phyloP scores from a whole-genome alignment of 345 rosid genomes.

The Populus tremula region DNA sequence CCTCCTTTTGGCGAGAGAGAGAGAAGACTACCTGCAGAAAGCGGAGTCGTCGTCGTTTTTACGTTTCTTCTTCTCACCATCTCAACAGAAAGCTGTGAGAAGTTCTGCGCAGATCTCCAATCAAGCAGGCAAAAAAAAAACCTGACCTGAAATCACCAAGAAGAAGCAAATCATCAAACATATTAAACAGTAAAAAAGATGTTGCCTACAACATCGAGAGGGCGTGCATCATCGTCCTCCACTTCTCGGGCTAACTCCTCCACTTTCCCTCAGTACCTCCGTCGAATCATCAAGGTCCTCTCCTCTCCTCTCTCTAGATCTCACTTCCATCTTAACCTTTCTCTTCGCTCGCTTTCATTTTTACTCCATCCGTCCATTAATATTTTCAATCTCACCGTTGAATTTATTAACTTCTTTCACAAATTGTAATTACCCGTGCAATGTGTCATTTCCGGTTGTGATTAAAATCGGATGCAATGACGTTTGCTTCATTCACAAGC shows the following conservation, averaged over 20 bases:
- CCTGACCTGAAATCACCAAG: not conserved
- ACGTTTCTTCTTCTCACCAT: conserved; percentile 6
- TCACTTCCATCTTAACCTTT: conserved; percentile 24
- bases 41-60: conserved; percentile 33
- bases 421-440: not conserved
- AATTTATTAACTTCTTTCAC: not conserved
- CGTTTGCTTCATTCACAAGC: not conserved
- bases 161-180: not conserved
- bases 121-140: not conserved
- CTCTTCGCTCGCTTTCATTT: not conserved
- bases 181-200: conserved; percentile 28
- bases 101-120: conserved; percentile 36
- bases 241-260: conserved; percentile 65
- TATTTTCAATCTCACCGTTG: not conserved
- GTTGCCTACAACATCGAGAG: conserved; percentile 81
- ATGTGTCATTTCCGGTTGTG: not conserved
- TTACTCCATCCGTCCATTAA: not conserved
- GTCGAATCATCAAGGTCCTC: conserved; percentile 91
- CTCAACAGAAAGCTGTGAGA: conserved; percentile 8
- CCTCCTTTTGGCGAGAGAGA: not conserved
- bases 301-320: conserved; percentile 21
- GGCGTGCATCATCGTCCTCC: conserved; percentile 75
- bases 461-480: not conserved
- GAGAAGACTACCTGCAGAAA: not conserved
- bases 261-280: conserved; percentile 77